Conservation (phyloP, 306 rosid genomes). For the Ceratonia siliqua region DNA sequence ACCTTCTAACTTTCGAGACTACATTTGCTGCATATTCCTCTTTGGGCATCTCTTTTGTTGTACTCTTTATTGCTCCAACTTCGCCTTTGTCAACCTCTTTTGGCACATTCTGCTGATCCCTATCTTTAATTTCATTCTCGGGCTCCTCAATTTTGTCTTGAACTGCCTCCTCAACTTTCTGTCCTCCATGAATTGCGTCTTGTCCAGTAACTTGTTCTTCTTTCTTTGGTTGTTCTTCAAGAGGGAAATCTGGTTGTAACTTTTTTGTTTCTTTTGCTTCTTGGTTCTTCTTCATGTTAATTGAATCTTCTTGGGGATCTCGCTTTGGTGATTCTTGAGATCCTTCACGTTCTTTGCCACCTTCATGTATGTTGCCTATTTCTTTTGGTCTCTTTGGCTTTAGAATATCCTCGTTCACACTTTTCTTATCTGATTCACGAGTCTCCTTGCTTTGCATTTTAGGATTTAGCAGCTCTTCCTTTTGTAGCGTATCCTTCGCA, state of each 20-base stretch:
- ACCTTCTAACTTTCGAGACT: not conserved
- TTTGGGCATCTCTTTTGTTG: not conserved
- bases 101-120: conserved; percentile 17
- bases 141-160: conserved; percentile 11
- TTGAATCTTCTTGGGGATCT: conserved; percentile 3
- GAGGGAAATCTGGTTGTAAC: conserved; percentile 8
- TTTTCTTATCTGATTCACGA: not conserved
- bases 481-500: conserved; percentile 2
- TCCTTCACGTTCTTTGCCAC: not conserved
- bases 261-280: conserved; percentile 15
- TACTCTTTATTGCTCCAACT: not conserved
- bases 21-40: conserved; percentile 17
- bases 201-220: not conserved
- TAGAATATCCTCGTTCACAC: not conserved
- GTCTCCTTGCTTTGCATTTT: conserved; percentile 19
- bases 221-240: not conserved
- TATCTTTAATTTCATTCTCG: not conserved
- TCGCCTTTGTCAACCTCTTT: conserved; percentile 1
- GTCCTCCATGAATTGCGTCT: conserved; percentile 3
- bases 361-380: not conserved
- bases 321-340: conserved; percentile 18
- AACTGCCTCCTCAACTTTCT: not conserved
- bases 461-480: not conserved
- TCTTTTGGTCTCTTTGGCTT: conserved; percentile 20
- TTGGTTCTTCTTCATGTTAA: conserved; percentile 5